Evolutionary conservation across 139 green algal species (phyloP).

Genomic region (Volvox africanus): DNA sequence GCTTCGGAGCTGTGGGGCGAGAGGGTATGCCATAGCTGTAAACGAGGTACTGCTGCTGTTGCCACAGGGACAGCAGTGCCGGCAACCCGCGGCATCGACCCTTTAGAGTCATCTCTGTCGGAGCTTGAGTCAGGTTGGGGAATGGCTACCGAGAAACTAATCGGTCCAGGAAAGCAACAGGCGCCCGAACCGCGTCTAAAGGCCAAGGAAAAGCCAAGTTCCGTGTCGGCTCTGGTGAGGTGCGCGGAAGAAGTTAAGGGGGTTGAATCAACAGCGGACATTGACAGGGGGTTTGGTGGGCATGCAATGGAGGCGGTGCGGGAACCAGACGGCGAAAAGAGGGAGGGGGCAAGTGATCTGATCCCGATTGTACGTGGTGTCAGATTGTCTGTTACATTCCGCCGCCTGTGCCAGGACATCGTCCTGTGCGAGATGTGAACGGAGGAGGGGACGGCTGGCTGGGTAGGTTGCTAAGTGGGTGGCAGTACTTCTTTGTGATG

Average conservation of each 20-base stretch:
- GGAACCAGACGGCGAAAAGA: not conserved
- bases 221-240: not conserved
- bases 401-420: slow-evolving; percentile 33
- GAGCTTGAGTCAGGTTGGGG: not conserved
- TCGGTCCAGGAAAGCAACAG: too few relatives aligned
- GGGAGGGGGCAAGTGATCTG: not conserved
- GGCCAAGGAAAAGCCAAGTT: not conserved
- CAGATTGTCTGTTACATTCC: slow-evolving; percentile 56
- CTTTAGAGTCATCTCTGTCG: too few relatives aligned
- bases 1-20: slow-evolving; percentile 16
- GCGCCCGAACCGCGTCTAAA: too few relatives aligned
- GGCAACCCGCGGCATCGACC: too few relatives aligned
- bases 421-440: slow-evolving; percentile 35
- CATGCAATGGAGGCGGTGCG: not conserved
- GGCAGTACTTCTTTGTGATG: too few relatives aligned
- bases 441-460: too few relatives aligned
- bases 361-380: slow-evolving; percentile 25
- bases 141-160: too few relatives aligned
- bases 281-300: not conserved
- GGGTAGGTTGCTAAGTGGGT: too few relatives aligned
- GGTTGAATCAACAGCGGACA: not conserved
- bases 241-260: not conserved
- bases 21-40: not conserved
- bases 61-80: not conserved
- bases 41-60: not conserved